phyloP scores from a whole-genome alignment of 805 yeast genomes.

The Metschnikowia reukaufii region DNA sequence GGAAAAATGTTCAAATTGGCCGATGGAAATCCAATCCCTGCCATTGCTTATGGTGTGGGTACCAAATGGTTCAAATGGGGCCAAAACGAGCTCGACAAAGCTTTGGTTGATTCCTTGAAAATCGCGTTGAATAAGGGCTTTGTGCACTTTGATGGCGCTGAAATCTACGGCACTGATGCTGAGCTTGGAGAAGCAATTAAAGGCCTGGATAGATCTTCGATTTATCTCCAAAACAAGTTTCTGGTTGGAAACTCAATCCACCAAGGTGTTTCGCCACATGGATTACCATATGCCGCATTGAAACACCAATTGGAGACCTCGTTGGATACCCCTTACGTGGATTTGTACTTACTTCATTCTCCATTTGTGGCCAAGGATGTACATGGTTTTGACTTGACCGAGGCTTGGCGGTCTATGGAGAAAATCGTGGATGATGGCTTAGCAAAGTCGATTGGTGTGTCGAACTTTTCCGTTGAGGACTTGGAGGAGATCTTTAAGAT shows the following conservation, averaged over 20 bases:
- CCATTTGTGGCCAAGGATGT: slow-evolving; percentile 37
- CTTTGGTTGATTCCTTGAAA: slow-evolving; percentile 44
- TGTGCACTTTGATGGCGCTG: slow-evolving; percentile 67
- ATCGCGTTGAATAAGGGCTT: slow-evolving; percentile 53
- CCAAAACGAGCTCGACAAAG: slow-evolving; percentile 26
- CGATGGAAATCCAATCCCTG: slow-evolving; percentile 42
- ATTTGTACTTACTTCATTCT: slow-evolving; percentile 51
- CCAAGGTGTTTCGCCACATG: slow-evolving; percentile 12
- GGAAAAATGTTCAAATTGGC: slow-evolving; percentile 29
- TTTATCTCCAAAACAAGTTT: slow-evolving; percentile 62
- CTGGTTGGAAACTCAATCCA: slow-evolving; percentile 24
- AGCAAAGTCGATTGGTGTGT: slow-evolving; percentile 60
- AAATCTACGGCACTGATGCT: slow-evolving; percentile 56
- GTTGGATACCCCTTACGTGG: slow-evolving; percentile 47
- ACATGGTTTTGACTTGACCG: slow-evolving; percentile 39
- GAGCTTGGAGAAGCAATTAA: slow-evolving; percentile 56
- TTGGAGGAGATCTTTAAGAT: slow-evolving; percentile 42
- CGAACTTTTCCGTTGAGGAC: slow-evolving; percentile 52
- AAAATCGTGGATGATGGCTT: slow-evolving; percentile 50
- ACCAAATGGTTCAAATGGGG: slow-evolving; percentile 45
- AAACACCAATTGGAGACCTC: slow-evolving; percentile 34
- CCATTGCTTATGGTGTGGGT: slow-evolving; percentile 51
- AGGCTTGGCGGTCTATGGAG: slow-evolving; percentile 54
- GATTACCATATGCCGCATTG: slow-evolving; percentile 42
- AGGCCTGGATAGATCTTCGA: slow-evolving; percentile 40